phyloP scores from a whole-genome alignment of 306 rosid genomes.

The Alnus glutinosa region DNA sequence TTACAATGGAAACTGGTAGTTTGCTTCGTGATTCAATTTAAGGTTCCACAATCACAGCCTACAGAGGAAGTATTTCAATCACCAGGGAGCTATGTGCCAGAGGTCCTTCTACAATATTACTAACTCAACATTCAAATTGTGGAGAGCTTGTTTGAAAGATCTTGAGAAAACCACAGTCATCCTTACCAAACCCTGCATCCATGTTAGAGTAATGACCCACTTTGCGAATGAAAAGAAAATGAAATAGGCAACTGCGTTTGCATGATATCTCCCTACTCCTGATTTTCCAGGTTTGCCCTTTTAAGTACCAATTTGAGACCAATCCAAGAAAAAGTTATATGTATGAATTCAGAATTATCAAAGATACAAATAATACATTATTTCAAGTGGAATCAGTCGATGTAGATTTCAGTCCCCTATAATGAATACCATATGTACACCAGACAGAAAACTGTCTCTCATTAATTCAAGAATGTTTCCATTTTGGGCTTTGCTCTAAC shows the following conservation, averaged over 20 bases:
- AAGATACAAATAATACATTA: background rate
- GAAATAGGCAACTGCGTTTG: background rate
- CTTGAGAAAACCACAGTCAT: background rate
- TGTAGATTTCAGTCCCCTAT: background rate
- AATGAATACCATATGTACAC: background rate
- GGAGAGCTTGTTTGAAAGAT: background rate
- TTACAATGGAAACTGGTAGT: background rate
- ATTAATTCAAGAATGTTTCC: background rate
- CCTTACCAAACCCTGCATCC: background rate
- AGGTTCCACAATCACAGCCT: background rate
- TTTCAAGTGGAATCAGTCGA: background rate
- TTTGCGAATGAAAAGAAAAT: background rate
- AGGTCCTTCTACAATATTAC: background rate
- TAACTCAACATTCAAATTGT: background rate
- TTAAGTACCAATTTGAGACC: background rate
- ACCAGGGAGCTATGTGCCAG: background rate
- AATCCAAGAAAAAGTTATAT: background rate
- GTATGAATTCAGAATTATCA: background rate
- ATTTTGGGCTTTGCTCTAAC: too few relatives aligned
- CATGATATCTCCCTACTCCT: background rate
- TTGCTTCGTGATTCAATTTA: background rate
- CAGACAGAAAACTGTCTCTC: background rate
- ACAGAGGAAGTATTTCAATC: background rate
- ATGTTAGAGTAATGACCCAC: background rate
- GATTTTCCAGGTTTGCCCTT: background rate